phyloP scores from a whole-genome alignment of 2,329 filamentous ascomycete species.

The Epichloe amarillans region DNA sequence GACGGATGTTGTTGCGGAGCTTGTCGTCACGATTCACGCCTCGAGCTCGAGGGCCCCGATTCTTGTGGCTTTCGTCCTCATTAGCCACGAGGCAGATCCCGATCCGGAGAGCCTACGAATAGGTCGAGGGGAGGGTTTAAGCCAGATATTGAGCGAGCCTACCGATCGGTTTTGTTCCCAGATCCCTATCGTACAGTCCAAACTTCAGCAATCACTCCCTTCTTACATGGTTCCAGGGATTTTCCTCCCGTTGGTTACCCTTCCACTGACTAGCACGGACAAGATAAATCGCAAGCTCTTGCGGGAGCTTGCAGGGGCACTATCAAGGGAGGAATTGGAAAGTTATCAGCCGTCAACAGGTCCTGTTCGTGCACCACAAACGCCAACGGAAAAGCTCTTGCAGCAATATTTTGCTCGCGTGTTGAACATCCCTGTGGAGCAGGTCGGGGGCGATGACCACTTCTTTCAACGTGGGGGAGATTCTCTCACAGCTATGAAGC shows the following conservation, averaged over 20 bases:
- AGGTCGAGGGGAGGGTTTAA: too few relatives aligned
- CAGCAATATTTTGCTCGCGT: not conserved
- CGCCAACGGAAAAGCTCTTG: not conserved
- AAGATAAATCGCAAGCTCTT: not conserved
- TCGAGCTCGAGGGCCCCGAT: not conserved
- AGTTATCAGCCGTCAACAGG: not conserved
- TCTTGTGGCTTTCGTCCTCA: not conserved
- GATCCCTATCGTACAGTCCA: not conserved
- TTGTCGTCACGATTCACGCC: not conserved
- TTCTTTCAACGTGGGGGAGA: conserved; percentile 2
- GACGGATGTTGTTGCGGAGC: not conserved
- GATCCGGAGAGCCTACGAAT: too few relatives aligned
- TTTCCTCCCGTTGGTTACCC: not conserved
- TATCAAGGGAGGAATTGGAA: not conserved
- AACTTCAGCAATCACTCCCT: not conserved
- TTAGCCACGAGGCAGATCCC: not conserved
- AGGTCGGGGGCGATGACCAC: not conserved
- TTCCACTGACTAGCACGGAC: not conserved
- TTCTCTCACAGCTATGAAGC: not conserved
- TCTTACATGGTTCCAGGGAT: conserved; percentile 1
- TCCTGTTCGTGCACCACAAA: not conserved
- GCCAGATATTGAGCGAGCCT: not conserved
- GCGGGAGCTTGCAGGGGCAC: not conserved
- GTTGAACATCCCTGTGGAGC: not conserved
- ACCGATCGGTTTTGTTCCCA: not conserved